Base-by-base conservation (phyloP, 805 yeast species). In the Debaryomyces castellii region DNA sequence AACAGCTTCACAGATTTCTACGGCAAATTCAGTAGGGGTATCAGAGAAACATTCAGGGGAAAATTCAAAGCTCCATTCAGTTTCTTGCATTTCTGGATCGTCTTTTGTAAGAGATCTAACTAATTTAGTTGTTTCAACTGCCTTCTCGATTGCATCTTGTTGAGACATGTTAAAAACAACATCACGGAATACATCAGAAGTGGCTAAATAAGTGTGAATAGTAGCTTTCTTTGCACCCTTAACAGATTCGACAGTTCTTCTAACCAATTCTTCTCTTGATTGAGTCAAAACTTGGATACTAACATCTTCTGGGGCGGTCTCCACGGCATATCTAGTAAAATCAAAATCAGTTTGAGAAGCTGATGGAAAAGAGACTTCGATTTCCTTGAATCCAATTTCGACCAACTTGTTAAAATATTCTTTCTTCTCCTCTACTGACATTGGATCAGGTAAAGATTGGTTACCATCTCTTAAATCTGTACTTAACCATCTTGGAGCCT, bases 291-390 rank as follows among this genome's bases (percentile, higher is more conserved):
- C 89, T 69, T 85, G 92, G 54, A 85, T 81, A 34, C 76, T 64
- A 17, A 85, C 91, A 58, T 85, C 92, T 16, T 76, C 85, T 9
- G 92, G 92, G 23, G 89, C 87, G 56, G 81, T 79, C 62, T 83
- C 88, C 37, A 85, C 89, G 5, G 90, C 91, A 55, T 80, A 85
- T 48, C 90, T 73, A 18, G 92, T 85, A 72, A 85, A 85, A 65
- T 85, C 92, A 58, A 85, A 85, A 67, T 85, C 92, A 5, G 89
- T 83, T 61, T 85, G 91, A 3, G 90, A 85, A 3, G 91, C 91
- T 23, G 89, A 82, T 8, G 92, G 92, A 69, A 85, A 85, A 2
- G 89, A 73, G 39, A 85, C 92, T 65, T 85, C 92, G 56, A 85
- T 85, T 68, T 85, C 92, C 60, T 85, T 85, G 70, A 85, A 85